Evolutionary conservation across 75 land plant species (phyloP).

Genomic region (Sequoiadendron giganteum): DNA sequence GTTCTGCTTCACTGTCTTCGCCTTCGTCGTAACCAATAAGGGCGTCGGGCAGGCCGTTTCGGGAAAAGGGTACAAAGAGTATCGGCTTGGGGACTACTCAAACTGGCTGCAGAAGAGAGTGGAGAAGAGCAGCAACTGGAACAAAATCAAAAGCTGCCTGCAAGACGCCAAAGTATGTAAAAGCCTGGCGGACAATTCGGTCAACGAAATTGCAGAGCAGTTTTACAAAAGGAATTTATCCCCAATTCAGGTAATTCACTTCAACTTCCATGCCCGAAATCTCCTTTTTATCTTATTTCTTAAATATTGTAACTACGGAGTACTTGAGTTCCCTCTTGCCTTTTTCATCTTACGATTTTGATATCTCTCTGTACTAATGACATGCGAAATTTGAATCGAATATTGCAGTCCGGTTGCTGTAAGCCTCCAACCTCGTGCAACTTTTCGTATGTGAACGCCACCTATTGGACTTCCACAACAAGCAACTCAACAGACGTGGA

Average conservation of each 20-base stretch:
- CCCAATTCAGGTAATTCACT: background rate
- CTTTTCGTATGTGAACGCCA: conserved; percentile 31
- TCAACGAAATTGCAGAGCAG: too few relatives aligned
- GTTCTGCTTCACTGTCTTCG: conserved; percentile 34
- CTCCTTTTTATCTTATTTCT: background rate
- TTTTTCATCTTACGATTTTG: too few relatives aligned
- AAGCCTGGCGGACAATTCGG: too few relatives aligned
- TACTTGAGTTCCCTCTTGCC: too few relatives aligned
- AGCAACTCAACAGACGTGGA: too few relatives aligned
- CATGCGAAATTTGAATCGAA: background rate
- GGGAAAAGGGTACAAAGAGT: too few relatives aligned
- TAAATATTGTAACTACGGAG: too few relatives aligned
- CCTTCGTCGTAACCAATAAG: conserved; percentile 71
- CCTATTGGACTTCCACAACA: conserved; percentile 28
- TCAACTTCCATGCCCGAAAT: conserved; percentile 20
- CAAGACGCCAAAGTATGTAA: too few relatives aligned
- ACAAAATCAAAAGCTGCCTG: too few relatives aligned
- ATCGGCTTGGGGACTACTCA: conserved; percentile 19
- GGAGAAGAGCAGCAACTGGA: conserved; percentile 27
- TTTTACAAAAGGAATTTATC: too few relatives aligned
- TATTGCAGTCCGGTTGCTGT: conserved; percentile 58
- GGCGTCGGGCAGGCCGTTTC: conserved; percentile 52
- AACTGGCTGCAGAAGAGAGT: conserved; percentile 37
- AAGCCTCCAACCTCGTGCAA: conserved; percentile 47
- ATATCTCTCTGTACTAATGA: background rate